phyloP scores from a whole-genome alignment of 106 monocot genomes.

The Dioscorea zingiberensis region DNA sequence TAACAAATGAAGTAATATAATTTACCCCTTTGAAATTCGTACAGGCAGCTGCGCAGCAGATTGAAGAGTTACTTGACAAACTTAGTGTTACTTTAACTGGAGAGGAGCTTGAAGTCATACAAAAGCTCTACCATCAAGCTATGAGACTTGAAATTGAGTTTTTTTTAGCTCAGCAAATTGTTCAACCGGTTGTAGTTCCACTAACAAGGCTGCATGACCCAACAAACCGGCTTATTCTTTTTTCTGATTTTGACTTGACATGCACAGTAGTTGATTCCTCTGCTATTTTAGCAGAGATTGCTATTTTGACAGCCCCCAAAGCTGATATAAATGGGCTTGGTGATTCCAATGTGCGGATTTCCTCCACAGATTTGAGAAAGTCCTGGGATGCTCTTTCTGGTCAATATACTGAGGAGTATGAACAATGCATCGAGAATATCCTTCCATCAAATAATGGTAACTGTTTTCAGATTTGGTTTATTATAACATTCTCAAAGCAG shows the following conservation, averaged over 20 bases:
- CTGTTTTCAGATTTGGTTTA: too few species aligned
- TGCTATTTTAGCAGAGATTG: conserved; percentile 90
- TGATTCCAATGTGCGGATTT: conserved; percentile 12
- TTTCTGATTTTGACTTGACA: conserved; percentile 92
- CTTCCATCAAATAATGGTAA: conserved; percentile 54
- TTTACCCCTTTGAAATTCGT: background rate
- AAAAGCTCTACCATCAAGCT: conserved; percentile 78
- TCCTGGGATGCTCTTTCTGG: conserved; percentile 70
- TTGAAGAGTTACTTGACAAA: conserved; percentile 93
- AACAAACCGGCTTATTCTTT: conserved; percentile 39
- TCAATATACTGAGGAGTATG: conserved; percentile 73
- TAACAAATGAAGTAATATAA: background rate
- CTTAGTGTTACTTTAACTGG: conserved; percentile 82
- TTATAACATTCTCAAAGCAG: too few species aligned
- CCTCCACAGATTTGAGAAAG: conserved; percentile 52
- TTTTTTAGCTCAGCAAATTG: conserved; percentile 56
- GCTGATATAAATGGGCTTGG: conserved; percentile 15
- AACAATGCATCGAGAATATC: conserved; percentile 69
- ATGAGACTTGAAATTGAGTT: conserved; percentile 86
- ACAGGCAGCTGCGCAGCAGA: conserved; percentile 50
- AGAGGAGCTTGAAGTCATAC: conserved; percentile 87
- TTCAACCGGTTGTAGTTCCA: conserved; percentile 53
- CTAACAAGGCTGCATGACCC: conserved; percentile 41
- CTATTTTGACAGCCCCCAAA: conserved; percentile 58
- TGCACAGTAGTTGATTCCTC: conserved; percentile 87